Evolutionary conservation across 495 filamentous ascomycete genomes (phyloP), one percentile per base, ranked within the genome.

Genomic region (Pseudomonodictys pantanalensis): DNA sequence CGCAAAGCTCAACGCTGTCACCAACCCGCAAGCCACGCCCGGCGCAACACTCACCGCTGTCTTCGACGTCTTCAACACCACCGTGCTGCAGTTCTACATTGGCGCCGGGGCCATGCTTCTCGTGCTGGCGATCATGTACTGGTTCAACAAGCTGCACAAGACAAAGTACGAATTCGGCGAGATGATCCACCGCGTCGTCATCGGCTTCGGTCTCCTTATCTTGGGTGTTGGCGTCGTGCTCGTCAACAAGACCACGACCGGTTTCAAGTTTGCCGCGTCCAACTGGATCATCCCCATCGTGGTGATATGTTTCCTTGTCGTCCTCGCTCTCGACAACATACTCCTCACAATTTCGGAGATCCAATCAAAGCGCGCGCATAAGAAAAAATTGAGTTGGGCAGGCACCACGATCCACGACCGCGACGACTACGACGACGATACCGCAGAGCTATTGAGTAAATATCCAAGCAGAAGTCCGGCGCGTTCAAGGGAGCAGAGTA

Each of bases 1-100:
- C 10, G 45, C 6, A 4, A 29, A 24, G 23, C 5, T 49, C 24
- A 49, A 49, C 18, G 45, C 45, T 10, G 45, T 49, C 5, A 49
- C 24, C 12, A n/a, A n/a, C n/a, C n/a, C n/a, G n/a, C n/a, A n/a
- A n/a, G 12, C 24, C 8, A 12, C 18, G 12, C 18, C 45, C 12
- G 45, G 9, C 18, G 24, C 45, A 18, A 17, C 8, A 17, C 45
- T 49, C 18, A 7, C 24, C 5, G 45, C 45, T 10, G 23, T 49
- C 18, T 49, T 11, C 22, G 24, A 49, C 9, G 45, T 49, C 45
- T 49, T 49, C 45, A 49, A 49, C 18, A 24, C 29, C 18, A 49
- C 45, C 9, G 45, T 49, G 18, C 12, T 49, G 45, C 45, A 49
- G 24, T 49, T 49, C 22, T 49, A 49, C 29, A 49, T 49, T 28